phyloP scores from a whole-genome alignment of 192 early-diverging fungal species.

The Gamsiella multidivaricata region DNA sequence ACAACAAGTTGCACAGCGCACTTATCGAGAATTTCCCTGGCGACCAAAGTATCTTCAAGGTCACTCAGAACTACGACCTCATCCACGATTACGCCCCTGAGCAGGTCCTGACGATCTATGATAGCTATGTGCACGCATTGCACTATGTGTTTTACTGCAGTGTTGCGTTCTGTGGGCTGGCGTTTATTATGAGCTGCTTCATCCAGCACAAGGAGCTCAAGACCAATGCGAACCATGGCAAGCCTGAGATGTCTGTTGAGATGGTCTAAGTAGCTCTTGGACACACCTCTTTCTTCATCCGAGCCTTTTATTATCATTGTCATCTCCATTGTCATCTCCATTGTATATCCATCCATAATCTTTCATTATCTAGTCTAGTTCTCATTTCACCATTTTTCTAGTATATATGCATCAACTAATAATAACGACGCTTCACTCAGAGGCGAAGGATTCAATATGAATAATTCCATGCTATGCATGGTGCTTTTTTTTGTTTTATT shows the following conservation, averaged over 20 bases:
- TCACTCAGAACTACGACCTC: slow-evolving; percentile 4
- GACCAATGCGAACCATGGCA: slow-evolving; percentile 48
- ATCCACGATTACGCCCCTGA: slow-evolving; percentile 6
- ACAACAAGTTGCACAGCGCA: slow-evolving; percentile 25
- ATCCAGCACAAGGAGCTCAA: slow-evolving; percentile 53
- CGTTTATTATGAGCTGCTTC: slow-evolving; percentile 38
- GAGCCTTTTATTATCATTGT: too few relatives aligned
- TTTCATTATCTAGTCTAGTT: not conserved
- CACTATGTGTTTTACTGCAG: slow-evolving; percentile 45
- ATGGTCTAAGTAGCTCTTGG: slow-evolving; percentile 18
- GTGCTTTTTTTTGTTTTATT: too few relatives aligned
- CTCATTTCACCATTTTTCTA: not conserved
- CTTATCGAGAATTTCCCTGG: slow-evolving; percentile 6
- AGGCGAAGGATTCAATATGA: too few relatives aligned
- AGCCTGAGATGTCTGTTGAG: slow-evolving; percentile 46
- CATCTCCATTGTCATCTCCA: not conserved
- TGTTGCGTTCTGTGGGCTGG: slow-evolving; percentile 33
- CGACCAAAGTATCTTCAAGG: slow-evolving; percentile 4
- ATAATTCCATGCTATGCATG: too few relatives aligned
- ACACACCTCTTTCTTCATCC: too few relatives aligned
- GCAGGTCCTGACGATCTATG: slow-evolving; percentile 20
- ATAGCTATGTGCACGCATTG: slow-evolving; percentile 20
- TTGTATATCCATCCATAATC: not conserved
- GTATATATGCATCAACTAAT: not conserved
- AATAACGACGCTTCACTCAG: too few relatives aligned